phyloP scores from a whole-genome alignment of 768 basidiomycete genomes.

The Boletus rufocinnamomeus region DNA sequence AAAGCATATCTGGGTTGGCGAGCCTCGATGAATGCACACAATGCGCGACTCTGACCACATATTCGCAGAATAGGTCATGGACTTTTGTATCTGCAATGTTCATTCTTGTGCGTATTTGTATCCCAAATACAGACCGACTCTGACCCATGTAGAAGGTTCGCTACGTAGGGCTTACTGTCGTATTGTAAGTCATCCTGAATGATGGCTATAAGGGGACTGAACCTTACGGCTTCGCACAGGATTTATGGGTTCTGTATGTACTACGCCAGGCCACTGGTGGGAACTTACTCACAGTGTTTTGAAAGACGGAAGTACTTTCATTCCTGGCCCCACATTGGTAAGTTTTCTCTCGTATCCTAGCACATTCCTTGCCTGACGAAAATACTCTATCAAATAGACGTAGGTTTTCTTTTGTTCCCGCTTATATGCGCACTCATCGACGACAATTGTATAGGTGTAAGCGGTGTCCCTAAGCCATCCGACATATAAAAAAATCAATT shows the following conservation, averaged over 20 bases:
- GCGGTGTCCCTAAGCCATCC: neutral
- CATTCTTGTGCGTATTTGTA: no score
- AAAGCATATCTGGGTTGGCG: conserved; percentile 21
- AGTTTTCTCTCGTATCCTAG: neutral
- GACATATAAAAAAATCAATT: neutral
- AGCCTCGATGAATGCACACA: neutral
- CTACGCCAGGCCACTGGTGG: accelerated
- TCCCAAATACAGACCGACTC: no score
- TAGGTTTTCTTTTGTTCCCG: no score
- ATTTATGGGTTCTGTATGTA: conserved; percentile 11
- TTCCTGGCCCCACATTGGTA: conserved; percentile 21
- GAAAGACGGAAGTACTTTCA: conserved; percentile 20
- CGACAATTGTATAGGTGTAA: conserved; percentile 20
- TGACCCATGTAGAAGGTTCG: conserved; percentile 15
- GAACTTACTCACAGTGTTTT: neutral
- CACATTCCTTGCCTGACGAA: neutral
- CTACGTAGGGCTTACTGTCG: conserved; percentile 14
- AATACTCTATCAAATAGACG: conserved; percentile 9
- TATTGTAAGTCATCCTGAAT: neutral
- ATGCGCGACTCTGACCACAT: no score
- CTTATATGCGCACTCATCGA: neutral
- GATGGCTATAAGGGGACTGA: neutral
- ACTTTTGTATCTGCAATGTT: no score
- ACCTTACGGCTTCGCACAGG: neutral
- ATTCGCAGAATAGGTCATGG: conserved; percentile 20